A percentile compares a stretch with the other conserved stretches of the same genome.
These are phyloP conservation scores for Opeltia flavorubescens DNA, from an alignment of 495 filamentous ascomycete species.

Conservation along the genomic window DNA sequence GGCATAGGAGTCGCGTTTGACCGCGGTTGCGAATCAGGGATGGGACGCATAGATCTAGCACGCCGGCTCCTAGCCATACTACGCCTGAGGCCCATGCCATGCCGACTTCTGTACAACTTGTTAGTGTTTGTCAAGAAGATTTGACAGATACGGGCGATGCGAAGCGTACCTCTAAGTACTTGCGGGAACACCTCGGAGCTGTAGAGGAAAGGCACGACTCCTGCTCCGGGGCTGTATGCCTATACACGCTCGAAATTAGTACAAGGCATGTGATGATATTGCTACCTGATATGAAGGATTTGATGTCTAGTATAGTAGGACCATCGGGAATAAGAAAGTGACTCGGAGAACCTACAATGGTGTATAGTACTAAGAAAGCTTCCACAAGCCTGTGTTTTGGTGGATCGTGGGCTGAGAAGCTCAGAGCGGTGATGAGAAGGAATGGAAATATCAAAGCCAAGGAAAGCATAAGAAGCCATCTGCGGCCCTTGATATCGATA, in stretches of 20 bases:
- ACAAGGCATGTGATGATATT: no score
- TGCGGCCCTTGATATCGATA: conserved; percentile 19
- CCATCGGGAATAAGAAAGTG: no score
- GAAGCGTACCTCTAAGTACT: conserved; percentile 3
- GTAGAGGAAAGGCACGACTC: conserved; percentile 7
- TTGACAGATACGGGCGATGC: not conserved
- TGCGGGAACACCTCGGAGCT: conserved; percentile 9
- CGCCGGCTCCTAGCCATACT: conserved; percentile 9
- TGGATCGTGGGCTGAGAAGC: conserved; percentile 6
- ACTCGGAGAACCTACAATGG: conserved; percentile 1
- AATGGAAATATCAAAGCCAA: conserved; percentile 15
- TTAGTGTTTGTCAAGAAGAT: not conserved
- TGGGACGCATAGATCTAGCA: conserved; percentile 12
- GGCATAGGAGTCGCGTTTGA: conserved; percentile 8
- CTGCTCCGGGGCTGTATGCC: conserved; percentile 7
- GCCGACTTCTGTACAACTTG: conserved; percentile 7
- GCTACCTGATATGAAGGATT: no score
- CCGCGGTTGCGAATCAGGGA: conserved; percentile 6
- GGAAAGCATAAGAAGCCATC: conserved; percentile 18
- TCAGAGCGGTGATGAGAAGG: conserved; percentile 9
- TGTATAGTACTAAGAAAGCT: conserved; percentile 4
- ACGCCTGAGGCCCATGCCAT: conserved; percentile 14
- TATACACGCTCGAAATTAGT: not conserved
- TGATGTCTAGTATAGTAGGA: no score
- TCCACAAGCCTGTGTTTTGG: not conserved